These are phyloP conservation scores for Brassica cretica DNA, from an alignment of 345 rosid species.

Conservation along the genomic window DNA sequence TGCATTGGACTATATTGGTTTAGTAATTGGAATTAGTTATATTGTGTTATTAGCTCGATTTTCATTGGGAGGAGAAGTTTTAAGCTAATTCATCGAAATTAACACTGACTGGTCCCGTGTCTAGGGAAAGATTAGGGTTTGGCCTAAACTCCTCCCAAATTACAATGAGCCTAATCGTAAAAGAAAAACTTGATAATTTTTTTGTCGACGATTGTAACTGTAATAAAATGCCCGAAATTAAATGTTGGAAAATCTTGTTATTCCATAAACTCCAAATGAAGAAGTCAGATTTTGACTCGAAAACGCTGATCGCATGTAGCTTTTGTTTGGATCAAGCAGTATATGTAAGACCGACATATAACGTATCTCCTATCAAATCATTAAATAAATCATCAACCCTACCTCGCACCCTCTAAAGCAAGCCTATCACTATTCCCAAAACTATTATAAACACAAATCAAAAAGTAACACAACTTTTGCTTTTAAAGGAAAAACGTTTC, in stretches of 20 bases:
- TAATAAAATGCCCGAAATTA: neutral
- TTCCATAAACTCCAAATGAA: conserved; percentile 12
- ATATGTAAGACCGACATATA: conserved; percentile 19
- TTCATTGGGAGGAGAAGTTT: too few relatives aligned
- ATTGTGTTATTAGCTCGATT: too few relatives aligned
- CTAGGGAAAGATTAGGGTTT: too few relatives aligned
- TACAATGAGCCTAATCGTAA: neutral
- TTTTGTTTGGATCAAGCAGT: neutral
- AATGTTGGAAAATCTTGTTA: neutral
- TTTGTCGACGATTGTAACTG: conserved; percentile 1
- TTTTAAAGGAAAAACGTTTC: neutral
- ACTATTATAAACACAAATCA: neutral
- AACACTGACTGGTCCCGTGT: too few relatives aligned
- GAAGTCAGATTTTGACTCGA: conserved; percentile 11
- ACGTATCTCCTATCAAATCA: too few relatives aligned
- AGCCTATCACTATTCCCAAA: conserved; percentile 26
- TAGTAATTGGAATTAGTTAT: too few relatives aligned
- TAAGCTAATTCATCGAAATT: too few relatives aligned
- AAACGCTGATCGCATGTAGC: conserved; percentile 21
- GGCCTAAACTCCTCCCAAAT: too few relatives aligned
- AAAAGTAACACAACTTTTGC: neutral
- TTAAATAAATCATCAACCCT: neutral
- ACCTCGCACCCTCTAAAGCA: conserved; percentile 7
- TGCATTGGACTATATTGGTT: too few relatives aligned
- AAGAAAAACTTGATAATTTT: neutral